Percentiles rank a stretch among this genome's conserved stretches.
Evolutionary conservation across 768 basidiomycete genomes (phyloP).

Genomic region (Daedaleopsis sinensis): DNA sequence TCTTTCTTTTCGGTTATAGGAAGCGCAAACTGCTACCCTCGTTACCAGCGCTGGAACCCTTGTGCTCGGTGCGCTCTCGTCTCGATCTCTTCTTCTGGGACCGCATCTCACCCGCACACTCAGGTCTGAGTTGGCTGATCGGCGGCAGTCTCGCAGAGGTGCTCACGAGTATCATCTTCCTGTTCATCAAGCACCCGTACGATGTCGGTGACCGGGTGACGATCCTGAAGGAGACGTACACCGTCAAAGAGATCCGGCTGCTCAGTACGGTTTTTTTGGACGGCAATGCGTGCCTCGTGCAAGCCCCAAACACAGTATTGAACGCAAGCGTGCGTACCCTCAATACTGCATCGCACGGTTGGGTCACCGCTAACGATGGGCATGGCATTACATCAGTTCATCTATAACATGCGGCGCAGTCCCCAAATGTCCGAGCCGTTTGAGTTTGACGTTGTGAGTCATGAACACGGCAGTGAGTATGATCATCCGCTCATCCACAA

Average conservation of each 20-base stretch:
- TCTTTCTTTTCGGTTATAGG: slow-evolving; percentile 40
- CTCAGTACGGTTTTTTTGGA: slow-evolving; percentile 78
- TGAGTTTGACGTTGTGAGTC: slow-evolving; percentile 66
- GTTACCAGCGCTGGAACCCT: slow-evolving; percentile 77
- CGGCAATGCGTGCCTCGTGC: slow-evolving; percentile 58
- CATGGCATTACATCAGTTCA: slow-evolving; percentile 46
- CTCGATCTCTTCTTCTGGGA: not conserved
- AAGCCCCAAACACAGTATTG: slow-evolving; percentile 69
- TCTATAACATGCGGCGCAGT: slow-evolving; percentile 72
- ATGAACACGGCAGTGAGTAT: not conserved
- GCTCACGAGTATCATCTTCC: slow-evolving; percentile 85
- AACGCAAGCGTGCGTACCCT: slow-evolving; percentile 50
- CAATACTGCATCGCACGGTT: not conserved
- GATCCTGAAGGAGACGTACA: slow-evolving; percentile 57
- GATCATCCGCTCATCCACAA: not conserved
- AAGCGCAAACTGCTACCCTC: slow-evolving; percentile 72
- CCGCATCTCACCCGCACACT: slow-evolving; percentile 1
- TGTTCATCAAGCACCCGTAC: slow-evolving; percentile 86
- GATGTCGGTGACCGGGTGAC: slow-evolving; percentile 79
- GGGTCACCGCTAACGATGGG: no score
- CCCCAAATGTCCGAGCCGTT: slow-evolving; percentile 85
- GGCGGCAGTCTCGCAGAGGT: slow-evolving; percentile 81
- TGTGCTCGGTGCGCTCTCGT: slow-evolving; percentile 42
- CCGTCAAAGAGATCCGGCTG: slow-evolving; percentile 87
- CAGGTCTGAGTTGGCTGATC: slow-evolving; percentile 85